Evolutionary conservation across 305 asterid species (phyloP).

Genomic region (Rubia balearica): DNA sequence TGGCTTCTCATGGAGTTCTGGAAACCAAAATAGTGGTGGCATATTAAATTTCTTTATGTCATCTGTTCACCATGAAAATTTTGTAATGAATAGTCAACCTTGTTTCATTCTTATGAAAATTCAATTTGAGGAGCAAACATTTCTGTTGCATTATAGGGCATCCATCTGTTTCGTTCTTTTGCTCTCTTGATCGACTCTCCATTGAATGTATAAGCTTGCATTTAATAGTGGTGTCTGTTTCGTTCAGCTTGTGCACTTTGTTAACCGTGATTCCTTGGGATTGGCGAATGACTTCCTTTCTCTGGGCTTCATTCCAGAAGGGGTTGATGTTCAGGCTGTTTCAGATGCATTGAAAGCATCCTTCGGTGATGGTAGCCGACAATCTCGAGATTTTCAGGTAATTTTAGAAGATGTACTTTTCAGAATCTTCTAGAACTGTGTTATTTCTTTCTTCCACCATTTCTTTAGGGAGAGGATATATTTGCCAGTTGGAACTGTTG

Average conservation of each 20-base stretch:
- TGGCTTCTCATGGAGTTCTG: not conserved
- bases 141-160: not conserved
- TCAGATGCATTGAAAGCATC: conserved; percentile 80
- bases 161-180: not conserved
- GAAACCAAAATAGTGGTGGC: not conserved
- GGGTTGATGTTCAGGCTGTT: conserved; percentile 59
- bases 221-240: conserved; percentile 1
- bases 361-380: conserved; percentile 72
- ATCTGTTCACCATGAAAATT: not conserved
- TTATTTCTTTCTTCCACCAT: not conserved
- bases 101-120: not conserved
- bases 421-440: not conserved
- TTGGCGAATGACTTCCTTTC: conserved; percentile 92
- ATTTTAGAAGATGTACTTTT: not conserved
- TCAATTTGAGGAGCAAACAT: not conserved
- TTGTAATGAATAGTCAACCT: not conserved
- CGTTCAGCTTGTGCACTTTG: conserved; percentile 90
- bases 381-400: conserved; percentile 96
- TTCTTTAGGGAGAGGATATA: not conserved
- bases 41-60: not conserved
- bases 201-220: not conserved
- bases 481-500: not conserved
- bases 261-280: conserved; percentile 86
- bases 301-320: conserved; percentile 93
- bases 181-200: not conserved